phyloP scores from a whole-genome alignment of 2,329 filamentous ascomycete genomes.

The Fusarium staphyleae region DNA sequence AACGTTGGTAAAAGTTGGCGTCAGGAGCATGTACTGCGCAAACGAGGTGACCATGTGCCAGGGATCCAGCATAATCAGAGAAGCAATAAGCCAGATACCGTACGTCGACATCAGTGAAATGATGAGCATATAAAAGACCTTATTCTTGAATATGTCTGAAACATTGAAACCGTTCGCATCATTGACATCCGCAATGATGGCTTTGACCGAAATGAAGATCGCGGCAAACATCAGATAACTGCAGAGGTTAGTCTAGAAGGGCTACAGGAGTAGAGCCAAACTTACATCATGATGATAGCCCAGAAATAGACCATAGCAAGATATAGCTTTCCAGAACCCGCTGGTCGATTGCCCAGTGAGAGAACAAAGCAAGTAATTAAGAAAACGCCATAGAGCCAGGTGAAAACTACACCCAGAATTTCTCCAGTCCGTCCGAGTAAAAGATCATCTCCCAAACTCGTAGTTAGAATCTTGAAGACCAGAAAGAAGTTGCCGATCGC shows the following conservation, averaged over 20 bases:
- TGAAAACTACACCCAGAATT: slow-evolving; percentile 87
- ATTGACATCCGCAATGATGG: slow-evolving; percentile 75
- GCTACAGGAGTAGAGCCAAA: slow-evolving; percentile 22
- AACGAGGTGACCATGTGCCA: slow-evolving; percentile 99
- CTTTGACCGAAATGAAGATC: slow-evolving; percentile 89
- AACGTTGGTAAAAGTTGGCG: slow-evolving; percentile 97
- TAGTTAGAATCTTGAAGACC: slow-evolving; percentile 95
- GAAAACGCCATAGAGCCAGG: slow-evolving; percentile 93
- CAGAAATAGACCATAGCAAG: slow-evolving; percentile 99
- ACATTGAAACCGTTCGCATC: slow-evolving; percentile 71
- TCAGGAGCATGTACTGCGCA: slow-evolving; percentile 91
- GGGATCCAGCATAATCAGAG: slow-evolving; percentile 93
- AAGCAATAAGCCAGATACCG: slow-evolving; percentile 89
- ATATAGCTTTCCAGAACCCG: slow-evolving; percentile 92
- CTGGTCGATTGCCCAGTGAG: slow-evolving; percentile 90
- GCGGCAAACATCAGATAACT: slow-evolving; percentile 94
- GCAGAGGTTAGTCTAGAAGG: slow-evolving; percentile 32
- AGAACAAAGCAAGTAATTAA: slow-evolving; percentile 95
- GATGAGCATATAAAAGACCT: slow-evolving; percentile 91
- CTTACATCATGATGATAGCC: slow-evolving; percentile 90
- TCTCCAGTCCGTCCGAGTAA: slow-evolving; percentile 80
- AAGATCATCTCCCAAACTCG: slow-evolving; percentile 73
- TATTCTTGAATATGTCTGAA: slow-evolving; percentile 79
- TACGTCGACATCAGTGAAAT: slow-evolving; percentile 93
- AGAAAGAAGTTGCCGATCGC: slow-evolving; percentile 98